Percentiles rank a stretch among this genome's conserved stretches.
These are phyloP conservation scores for Tetradesmus obliquus DNA, from an alignment of 139 green algal species.

Conservation along the genomic window DNA sequence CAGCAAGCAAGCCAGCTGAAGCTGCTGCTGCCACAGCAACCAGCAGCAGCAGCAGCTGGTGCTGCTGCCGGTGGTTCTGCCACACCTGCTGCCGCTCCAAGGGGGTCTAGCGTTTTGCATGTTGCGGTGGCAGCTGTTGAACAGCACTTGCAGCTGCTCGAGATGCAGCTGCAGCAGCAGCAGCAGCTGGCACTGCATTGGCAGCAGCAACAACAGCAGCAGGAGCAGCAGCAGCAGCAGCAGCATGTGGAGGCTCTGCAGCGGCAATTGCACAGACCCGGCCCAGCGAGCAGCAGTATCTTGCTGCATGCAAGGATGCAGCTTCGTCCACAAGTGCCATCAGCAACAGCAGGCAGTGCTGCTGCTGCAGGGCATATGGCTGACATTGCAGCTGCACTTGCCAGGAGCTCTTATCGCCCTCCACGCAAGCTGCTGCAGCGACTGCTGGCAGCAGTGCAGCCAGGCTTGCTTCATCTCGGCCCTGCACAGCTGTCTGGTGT, in stretches of 20 bases:
- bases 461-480: not conserved
- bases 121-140: not conserved
- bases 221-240: not conserved
- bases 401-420: not conserved
- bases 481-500: not conserved
- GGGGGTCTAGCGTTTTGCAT: not conserved
- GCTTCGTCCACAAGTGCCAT: not conserved
- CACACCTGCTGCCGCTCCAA: not conserved
- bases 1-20: not conserved
- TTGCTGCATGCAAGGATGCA: not conserved
- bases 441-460: not conserved
- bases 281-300: not conserved
- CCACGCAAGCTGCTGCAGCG: not conserved
- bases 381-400: not conserved
- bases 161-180: not conserved
- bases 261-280: not conserved
- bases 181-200: not conserved
- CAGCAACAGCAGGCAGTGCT: not conserved
- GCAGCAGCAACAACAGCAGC: slow-evolving; percentile 26
- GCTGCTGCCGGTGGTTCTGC: not conserved
- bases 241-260: not conserved
- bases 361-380: not conserved
- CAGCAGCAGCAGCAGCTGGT: not conserved
- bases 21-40: not conserved
- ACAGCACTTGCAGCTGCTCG: not conserved